Evolutionary conservation across 192 early-diverging fungal species (phyloP), one percentile per base, ranked within the genome.

Genomic region (Backusella mclennaniae): DNA sequence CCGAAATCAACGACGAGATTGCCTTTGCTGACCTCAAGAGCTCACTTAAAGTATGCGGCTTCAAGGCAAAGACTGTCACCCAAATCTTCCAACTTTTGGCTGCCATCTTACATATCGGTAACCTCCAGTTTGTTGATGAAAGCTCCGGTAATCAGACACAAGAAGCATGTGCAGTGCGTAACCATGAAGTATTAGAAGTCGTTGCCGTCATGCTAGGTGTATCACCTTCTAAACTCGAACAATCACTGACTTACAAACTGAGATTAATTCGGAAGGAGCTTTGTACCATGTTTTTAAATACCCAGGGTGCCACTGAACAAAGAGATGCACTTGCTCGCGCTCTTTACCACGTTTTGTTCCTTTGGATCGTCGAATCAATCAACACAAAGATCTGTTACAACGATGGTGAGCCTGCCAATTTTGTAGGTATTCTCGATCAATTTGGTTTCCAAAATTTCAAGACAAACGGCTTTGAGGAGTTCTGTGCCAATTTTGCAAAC

Each of bases 281-380:
- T 19, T 97, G 93, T 84, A 96, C 95, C 15, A 92, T 95, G n/a
- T 94, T 96, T 67, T 83, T 99, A 69, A 93, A 96, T 76, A 85
- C 90, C 15, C 90, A 90, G 23, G 91, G 90, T 35, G 96, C 97
- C 0, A 67, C 76, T 14, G 83, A 87, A 59, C 96, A 97, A 80
- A 91, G 96, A 33, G 96, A 99, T 75, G 82, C 88, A 3, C 85
- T 99, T 3, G 92, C 95, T 3, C 87, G 87, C 67, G 85, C 92
- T 8, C 89, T 99, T n/a, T 99, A 97, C 80, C 91, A 90, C 35
- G 89, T 97, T 6, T 76, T 97, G 9, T 96, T 96, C 81, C 86
- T 88, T 21, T 98, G 96, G 92, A 79, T 99, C n/a, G 88, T 96
- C 8, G 96, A 97, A 80, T 91, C 93, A 73, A 90, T 97, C 76